A percentile compares a stretch with the other conserved stretches of the same genome.
phyloP scores from a whole-genome alignment of 2,329 filamentous ascomycete species.

The Botrytis aclada region DNA sequence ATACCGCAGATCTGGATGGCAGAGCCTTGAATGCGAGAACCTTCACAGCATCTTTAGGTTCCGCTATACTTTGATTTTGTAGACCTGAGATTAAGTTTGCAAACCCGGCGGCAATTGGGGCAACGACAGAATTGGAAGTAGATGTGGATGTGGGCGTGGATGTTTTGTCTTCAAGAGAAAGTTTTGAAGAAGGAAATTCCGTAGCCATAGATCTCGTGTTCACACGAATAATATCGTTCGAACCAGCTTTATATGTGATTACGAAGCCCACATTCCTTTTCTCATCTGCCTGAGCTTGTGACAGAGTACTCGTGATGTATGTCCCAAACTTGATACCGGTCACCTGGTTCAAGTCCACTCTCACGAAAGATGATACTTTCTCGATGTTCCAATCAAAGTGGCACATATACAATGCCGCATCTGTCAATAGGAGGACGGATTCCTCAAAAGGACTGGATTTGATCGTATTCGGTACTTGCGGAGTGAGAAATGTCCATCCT shows the following conservation, averaged over 20 bases:
- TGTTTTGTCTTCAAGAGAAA: slow-evolving; percentile 33
- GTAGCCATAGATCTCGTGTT: slow-evolving; percentile 80
- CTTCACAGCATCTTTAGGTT: slow-evolving; percentile 27
- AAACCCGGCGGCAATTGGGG: slow-evolving; percentile 22
- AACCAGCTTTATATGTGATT: slow-evolving; percentile 70
- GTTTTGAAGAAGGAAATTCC: slow-evolving; percentile 32
- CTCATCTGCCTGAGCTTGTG: slow-evolving; percentile 72
- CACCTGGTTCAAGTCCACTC: slow-evolving; percentile 74
- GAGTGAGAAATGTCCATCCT: slow-evolving; percentile 85
- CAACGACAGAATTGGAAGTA: slow-evolving; percentile 20
- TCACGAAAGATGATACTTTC: slow-evolving; percentile 89
- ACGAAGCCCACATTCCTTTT: slow-evolving; percentile 80
- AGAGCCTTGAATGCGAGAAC: slow-evolving; percentile 57
- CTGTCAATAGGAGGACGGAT: slow-evolving; percentile 80
- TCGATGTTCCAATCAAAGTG: slow-evolving; percentile 93
- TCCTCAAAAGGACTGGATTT: slow-evolving; percentile 77
- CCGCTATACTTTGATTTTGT: slow-evolving; percentile 7
- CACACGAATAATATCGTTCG: slow-evolving; percentile 68
- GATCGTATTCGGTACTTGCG: slow-evolving; percentile 66
- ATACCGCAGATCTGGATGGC: slow-evolving; percentile 45
- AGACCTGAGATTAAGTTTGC: slow-evolving; percentile 14
- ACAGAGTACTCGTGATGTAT: slow-evolving; percentile 87
- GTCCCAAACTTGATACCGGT: slow-evolving; percentile 72
- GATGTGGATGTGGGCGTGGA: slow-evolving; percentile 18
- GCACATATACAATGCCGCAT: slow-evolving; percentile 81